A percentile compares a stretch with the other conserved stretches of the same genome.
Conservation (phyloP, 306 rosid genomes). For the Fragaria vesca region DNA sequence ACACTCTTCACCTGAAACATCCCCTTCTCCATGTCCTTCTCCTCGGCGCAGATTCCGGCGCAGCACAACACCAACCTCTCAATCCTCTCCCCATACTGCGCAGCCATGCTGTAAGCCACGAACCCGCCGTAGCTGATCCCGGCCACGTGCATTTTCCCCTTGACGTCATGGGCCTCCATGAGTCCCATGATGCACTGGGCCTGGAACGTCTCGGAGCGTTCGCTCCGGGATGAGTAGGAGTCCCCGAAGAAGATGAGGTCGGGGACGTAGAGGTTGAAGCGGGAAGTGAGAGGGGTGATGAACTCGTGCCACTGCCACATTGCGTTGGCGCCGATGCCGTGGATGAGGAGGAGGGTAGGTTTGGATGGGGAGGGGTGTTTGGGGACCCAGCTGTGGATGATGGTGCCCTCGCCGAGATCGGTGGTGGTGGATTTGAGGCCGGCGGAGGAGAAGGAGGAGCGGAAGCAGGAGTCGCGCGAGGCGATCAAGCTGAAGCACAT, state of each 20-base stretch:
- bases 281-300: constrained; percentile 48
- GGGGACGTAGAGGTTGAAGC: constrained; percentile 85
- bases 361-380: constrained; percentile 36
- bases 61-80: constrained; percentile 72
- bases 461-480: constrained; percentile 43
- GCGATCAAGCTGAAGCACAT: constrained; percentile 53
- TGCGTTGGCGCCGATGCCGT: constrained; percentile 92
- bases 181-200: constrained; percentile 59
- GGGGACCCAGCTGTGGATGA: constrained; percentile 91
- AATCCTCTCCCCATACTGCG: constrained; percentile 64
- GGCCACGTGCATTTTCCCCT: constrained; percentile 28
- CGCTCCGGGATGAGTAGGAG: constrained; percentile 59
- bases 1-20: constrained; percentile 56
- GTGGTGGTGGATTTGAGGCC: constrained; percentile 77
- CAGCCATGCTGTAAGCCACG: constrained; percentile 76
- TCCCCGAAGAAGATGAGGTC: constrained; percentile 88
- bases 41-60: constrained; percentile 76
- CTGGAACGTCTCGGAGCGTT: constrained; percentile 67
- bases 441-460: constrained; percentile 51
- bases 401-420: constrained; percentile 72
- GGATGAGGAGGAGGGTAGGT: constrained; percentile 66
- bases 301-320: constrained; percentile 90
- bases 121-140: constrained; percentile 94
- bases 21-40: constrained; percentile 76
- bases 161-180: constrained; percentile 59